Conservation (phyloP, 2,329 filamentous ascomycete genomes). For the Aspergillus piperis region DNA sequence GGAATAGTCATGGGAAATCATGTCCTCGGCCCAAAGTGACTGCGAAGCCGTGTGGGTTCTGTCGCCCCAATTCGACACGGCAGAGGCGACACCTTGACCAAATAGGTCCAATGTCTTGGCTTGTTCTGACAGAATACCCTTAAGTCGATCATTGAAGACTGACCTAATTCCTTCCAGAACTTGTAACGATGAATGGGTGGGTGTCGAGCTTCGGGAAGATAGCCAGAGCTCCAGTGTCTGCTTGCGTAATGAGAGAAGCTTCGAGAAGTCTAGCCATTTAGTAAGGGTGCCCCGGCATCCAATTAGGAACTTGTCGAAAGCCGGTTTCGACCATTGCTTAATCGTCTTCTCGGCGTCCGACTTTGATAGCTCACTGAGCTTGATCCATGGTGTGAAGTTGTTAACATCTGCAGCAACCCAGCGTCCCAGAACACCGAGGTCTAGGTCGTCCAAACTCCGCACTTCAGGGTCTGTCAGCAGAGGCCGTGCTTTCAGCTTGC, state of each 20-base stretch:
- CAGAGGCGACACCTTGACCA: conserved; percentile 63
- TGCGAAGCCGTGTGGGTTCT: conserved; percentile 53
- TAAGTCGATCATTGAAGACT: conserved; percentile 68
- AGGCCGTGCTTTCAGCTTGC: conserved; percentile 66
- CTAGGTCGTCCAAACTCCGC: conserved; percentile 66
- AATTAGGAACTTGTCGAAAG: conserved; percentile 60
- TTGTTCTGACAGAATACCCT: conserved; percentile 63
- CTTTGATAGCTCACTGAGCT: conserved; percentile 72
- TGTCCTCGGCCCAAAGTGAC: conserved; percentile 68
- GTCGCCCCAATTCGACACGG: conserved; percentile 62
- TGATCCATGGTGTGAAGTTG: conserved; percentile 83
- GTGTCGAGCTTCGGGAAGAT: conserved; percentile 64
- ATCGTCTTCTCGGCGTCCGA: conserved; percentile 63
- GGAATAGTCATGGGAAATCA: conserved; percentile 66
- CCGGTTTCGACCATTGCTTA: conserved; percentile 63
- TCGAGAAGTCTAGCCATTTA: conserved; percentile 64
- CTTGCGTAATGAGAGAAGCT: conserved; percentile 69
- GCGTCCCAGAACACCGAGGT: conserved; percentile 72
- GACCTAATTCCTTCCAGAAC: conserved; percentile 69
- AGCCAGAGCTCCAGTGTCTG: conserved; percentile 75
- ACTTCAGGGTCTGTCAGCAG: conserved; percentile 73
- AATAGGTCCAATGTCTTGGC: conserved; percentile 66
- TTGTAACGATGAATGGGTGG: conserved; percentile 53
- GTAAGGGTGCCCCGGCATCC: conserved; percentile 64
- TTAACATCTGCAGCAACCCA: conserved; percentile 84